Percentiles rank a stretch among this genome's conserved stretches.
phyloP scores from a whole-genome alignment of 2,329 filamentous ascomycete genomes.

The Hymenoscyphus albidus region DNA sequence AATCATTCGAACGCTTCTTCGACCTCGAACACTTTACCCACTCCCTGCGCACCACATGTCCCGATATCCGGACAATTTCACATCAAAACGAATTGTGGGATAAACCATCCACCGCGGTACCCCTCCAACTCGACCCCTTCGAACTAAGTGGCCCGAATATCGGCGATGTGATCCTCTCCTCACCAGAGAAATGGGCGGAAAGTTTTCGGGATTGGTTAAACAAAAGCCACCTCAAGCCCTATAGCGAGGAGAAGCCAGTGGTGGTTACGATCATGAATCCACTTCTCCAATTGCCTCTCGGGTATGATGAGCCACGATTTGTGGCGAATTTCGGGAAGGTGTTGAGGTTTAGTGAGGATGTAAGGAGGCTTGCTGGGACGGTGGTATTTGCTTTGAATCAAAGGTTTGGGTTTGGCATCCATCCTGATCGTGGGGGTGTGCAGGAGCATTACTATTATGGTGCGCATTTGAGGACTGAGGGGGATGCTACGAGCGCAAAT shows the following conservation, averaged over 20 bases:
- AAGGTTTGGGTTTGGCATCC: slow-evolving; percentile 28
- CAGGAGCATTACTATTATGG: slow-evolving; percentile 34
- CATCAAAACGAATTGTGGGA: slow-evolving; percentile 21
- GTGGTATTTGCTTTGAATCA: slow-evolving; percentile 34
- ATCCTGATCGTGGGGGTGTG: slow-evolving; percentile 30
- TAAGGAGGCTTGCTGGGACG: slow-evolving; percentile 32
- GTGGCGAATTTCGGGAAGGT: slow-evolving; percentile 39
- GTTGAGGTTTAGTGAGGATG: slow-evolving; percentile 30
- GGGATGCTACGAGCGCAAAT: slow-evolving; percentile 34
- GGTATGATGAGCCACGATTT: slow-evolving; percentile 32
- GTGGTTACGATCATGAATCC: slow-evolving; percentile 16
- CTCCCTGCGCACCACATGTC: slow-evolving; percentile 21
- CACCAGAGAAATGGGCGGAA: slow-evolving; percentile 15
- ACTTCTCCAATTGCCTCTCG: slow-evolving; percentile 34
- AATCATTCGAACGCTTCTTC: slow-evolving; percentile 27
- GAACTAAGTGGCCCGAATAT: slow-evolving; percentile 9
- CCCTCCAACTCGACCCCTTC: slow-evolving; percentile 4
- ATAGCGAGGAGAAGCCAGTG: slow-evolving; percentile 11
- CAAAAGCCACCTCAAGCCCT: slow-evolving; percentile 2
- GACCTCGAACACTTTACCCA: slow-evolving; percentile 25
- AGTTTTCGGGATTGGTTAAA: slow-evolving; percentile 18
- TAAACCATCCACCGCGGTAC: slow-evolving; percentile 15
- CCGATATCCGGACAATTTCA: slow-evolving; percentile 17
- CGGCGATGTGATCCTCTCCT: slow-evolving; percentile 4
- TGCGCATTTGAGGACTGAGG: slow-evolving; percentile 38